Percentiles rank a stretch among this genome's conserved stretches.
Conservation (phyloP, 2,329 filamentous ascomycete species). For the Alternaria rosae region DNA sequence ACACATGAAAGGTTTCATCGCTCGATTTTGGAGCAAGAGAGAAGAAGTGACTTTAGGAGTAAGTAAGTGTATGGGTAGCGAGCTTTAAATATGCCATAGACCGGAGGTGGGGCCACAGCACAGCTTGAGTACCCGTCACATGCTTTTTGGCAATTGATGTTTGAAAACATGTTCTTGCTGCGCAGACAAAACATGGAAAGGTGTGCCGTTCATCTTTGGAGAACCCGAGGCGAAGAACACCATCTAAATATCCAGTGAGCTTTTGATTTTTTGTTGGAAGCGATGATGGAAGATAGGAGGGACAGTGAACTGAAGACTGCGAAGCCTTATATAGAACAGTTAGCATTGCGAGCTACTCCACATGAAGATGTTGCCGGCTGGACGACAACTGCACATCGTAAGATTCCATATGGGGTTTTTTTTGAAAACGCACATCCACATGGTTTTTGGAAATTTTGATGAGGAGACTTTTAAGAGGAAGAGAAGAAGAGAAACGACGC, state of each 20-base stretch:
- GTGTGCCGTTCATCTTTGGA: too few relatives aligned
- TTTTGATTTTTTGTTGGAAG: too few relatives aligned
- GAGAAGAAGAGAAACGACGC: neutral
- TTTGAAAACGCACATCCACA: neutral
- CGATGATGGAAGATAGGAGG: neutral
- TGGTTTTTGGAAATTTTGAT: neutral
- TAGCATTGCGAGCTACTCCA: neutral
- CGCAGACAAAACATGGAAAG: neutral
- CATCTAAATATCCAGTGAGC: too few relatives aligned
- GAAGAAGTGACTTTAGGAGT: neutral
- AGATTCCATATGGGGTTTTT: too few relatives aligned
- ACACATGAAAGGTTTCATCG: neutral
- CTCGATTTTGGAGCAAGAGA: neutral
- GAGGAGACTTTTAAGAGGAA: neutral
- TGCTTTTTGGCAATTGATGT: neutral
- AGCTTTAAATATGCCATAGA: neutral
- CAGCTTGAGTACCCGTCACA: too few relatives aligned
- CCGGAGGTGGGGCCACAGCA: neutral
- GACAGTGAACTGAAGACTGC: too few relatives aligned
- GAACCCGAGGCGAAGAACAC: too few relatives aligned
- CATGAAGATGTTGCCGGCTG: neutral
- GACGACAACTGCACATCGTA: neutral
- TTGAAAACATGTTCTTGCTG: neutral
- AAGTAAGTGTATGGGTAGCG: neutral
- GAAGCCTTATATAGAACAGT: neutral